Conservation (phyloP, 768 basidiomycete genomes). For the Podaxis mareebaensis region DNA sequence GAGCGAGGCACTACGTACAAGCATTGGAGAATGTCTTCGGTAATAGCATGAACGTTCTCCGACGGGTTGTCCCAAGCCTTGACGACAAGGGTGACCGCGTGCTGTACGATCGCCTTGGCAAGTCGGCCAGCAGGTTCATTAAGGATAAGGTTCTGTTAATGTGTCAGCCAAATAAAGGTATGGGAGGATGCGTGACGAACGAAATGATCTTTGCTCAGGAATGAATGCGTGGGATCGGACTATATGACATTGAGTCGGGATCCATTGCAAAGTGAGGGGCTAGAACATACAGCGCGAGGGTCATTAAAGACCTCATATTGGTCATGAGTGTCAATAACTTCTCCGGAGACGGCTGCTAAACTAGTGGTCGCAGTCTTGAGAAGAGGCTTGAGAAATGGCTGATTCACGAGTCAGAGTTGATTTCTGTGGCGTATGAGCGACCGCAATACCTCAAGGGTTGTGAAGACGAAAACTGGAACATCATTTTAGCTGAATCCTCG, state of each 20-base stretch:
- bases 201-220: constrained; percentile 88
- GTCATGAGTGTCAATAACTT: constrained; percentile 79
- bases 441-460: constrained; percentile 69
- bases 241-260: constrained; percentile 26
- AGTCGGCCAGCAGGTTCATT: constrained; percentile 83
- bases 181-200: constrained; percentile 40
- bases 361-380: constrained; percentile 68
- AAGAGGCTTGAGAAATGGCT: constrained; percentile 83
- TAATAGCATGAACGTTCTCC: constrained; percentile 53
- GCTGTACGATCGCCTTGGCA: constrained; percentile 68
- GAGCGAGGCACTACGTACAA: constrained; percentile 43
- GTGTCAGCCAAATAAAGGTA: constrained; percentile 12
- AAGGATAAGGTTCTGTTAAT: constrained; percentile 64
- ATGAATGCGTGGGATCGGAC: constrained; percentile 88
- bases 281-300: constrained; percentile 61
- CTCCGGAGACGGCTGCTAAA: constrained; percentile 62
- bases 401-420: neutral
- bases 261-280: constrained; percentile 19
- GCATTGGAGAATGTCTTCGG: constrained; percentile 67
- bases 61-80: constrained; percentile 82
- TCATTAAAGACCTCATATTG: constrained; percentile 90
- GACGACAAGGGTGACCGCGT: constrained; percentile 67
- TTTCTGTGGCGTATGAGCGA: neutral
- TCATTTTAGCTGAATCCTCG: neutral
- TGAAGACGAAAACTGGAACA: constrained; percentile 72